These are phyloP conservation scores for Aspergillus luchuensis DNA, from an alignment of 2,329 filamentous ascomycete genomes.

Conservation along the genomic window DNA sequence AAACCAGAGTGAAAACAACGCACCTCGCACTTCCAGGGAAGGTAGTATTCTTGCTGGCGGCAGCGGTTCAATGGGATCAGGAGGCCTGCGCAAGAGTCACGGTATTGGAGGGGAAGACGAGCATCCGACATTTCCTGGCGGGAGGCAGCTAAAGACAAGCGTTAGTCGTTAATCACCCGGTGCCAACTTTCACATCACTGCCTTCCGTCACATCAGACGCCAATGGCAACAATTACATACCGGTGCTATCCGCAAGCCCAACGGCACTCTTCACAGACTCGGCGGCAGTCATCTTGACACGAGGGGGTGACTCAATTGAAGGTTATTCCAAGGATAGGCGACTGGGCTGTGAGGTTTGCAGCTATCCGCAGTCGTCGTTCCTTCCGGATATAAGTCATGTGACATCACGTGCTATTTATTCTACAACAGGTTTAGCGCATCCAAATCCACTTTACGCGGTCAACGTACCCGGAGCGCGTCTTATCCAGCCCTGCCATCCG, in stretches of 20 bases:
- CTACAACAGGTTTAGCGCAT: conserved; percentile 28
- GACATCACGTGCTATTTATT: conserved; percentile 27
- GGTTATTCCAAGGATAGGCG: conserved; percentile 20
- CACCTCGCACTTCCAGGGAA: conserved; percentile 98
- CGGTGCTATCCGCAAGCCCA: conserved; percentile 45
- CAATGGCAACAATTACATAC: conserved; percentile 38
- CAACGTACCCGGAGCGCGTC: conserved; percentile 32
- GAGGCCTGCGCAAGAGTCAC: conserved; percentile 92
- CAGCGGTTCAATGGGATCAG: conserved; percentile 95
- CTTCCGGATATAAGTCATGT: conserved; percentile 29
- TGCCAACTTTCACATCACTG: conserved; percentile 10
- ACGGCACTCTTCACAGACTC: conserved; percentile 53
- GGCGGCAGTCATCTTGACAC: conserved; percentile 47
- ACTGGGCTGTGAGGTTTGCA: conserved; percentile 30
- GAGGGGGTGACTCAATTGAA: conserved; percentile 15
- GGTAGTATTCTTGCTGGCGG: conserved; percentile 86
- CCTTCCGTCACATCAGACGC: conserved; percentile 12
- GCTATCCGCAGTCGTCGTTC: conserved; percentile 31
- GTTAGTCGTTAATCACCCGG: conserved; percentile 16
- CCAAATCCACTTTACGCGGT: conserved; percentile 44
- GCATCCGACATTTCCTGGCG: conserved; percentile 93
- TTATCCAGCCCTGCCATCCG: conserved; percentile 26
- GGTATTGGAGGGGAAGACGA: conserved; percentile 82
- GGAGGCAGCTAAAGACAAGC: conserved; percentile 30
- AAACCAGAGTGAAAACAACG: conserved; percentile 32